Evolutionary conservation across 129 eudicot genomes (phyloP).

Genomic region (Oenanthe sinensis): DNA sequence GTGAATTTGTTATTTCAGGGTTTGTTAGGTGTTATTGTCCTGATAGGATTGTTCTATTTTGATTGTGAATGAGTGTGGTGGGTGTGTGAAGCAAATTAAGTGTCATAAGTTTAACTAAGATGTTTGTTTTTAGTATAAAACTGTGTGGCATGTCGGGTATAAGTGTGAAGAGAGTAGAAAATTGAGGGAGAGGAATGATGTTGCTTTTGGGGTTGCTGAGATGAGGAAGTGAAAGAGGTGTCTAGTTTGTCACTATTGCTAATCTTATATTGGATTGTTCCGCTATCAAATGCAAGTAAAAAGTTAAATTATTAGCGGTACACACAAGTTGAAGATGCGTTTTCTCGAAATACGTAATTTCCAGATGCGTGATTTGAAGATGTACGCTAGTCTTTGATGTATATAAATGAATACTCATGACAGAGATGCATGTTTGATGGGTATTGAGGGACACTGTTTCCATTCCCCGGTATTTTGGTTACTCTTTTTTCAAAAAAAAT

Average conservation of each 20-base stretch:
- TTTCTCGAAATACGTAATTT: no score
- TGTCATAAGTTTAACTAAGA: slow-evolving; percentile 53
- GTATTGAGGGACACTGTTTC: no score
- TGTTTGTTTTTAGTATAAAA: slow-evolving; percentile 46
- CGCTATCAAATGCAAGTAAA: slow-evolving; percentile 56
- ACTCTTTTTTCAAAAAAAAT: no score
- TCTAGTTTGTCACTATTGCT: slow-evolving; percentile 52
- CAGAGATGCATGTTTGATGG: no score
- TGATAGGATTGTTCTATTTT: slow-evolving; percentile 47
- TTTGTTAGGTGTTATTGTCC: slow-evolving; percentile 56
- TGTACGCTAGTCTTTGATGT: no score
- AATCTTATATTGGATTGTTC: slow-evolving; percentile 50
- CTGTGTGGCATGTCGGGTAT: slow-evolving; percentile 63
- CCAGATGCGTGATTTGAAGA: no score
- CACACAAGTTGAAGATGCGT: no score
- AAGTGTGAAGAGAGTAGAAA: slow-evolving; percentile 64
- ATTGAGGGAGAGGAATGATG: slow-evolving; percentile 42
- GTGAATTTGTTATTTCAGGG: slow-evolving; percentile 34
- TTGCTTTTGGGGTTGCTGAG: slow-evolving; percentile 64
- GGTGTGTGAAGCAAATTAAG: slow-evolving; percentile 21
- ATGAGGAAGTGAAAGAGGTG: slow-evolving; percentile 60
- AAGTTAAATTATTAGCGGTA: no score
- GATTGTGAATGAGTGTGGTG: slow-evolving; percentile 64
- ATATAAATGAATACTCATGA: no score
- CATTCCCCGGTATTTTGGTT: no score